These are phyloP conservation scores for Boletus vermiculosoides DNA, from an alignment of 768 basidiomycete genomes.

Conservation along the genomic window DNA sequence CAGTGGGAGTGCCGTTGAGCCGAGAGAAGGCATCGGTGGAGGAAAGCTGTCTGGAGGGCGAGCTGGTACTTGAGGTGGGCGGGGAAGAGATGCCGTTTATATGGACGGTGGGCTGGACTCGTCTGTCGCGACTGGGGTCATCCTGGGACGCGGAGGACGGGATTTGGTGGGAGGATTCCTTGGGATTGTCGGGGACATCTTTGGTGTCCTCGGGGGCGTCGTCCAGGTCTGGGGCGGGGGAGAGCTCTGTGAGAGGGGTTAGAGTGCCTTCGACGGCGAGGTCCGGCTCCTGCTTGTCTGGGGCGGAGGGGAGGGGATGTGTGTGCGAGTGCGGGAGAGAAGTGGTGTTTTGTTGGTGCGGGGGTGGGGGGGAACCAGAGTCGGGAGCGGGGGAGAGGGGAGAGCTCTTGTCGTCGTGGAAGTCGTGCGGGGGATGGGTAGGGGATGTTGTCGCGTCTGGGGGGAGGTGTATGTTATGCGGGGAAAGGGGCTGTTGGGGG, in stretches of 20 bases:
- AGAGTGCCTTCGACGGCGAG: slow-evolving; percentile 46
- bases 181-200: slow-evolving; percentile 38
- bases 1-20: slow-evolving; percentile 17
- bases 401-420: slow-evolving; percentile 47
- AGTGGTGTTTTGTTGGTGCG: slow-evolving; percentile 18
- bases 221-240: slow-evolving; percentile 61
- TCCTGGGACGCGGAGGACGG: slow-evolving; percentile 19
- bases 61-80: slow-evolving; percentile 14
- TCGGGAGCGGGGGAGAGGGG: slow-evolving; percentile 58
- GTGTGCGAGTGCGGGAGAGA: slow-evolving; percentile 18
- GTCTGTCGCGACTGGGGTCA: slow-evolving; percentile 19
- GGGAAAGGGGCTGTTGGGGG: slow-evolving; percentile 17
- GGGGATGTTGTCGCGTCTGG: slow-evolving; percentile 9
- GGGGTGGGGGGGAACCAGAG: slow-evolving; percentile 36
- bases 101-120: slow-evolving; percentile 13
- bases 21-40: slow-evolving; percentile 23
- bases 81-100: slow-evolving; percentile 27
- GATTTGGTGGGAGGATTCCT: slow-evolving; percentile 9
- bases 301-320: slow-evolving; percentile 12
- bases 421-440: slow-evolving; percentile 15
- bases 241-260: slow-evolving; percentile 76
- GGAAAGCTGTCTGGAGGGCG: slow-evolving; percentile 24
- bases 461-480: slow-evolving; percentile 17
- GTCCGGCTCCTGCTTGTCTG: slow-evolving; percentile 35
- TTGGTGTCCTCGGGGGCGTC: slow-evolving; percentile 34